Base-by-base conservation (phyloP, 2,329 filamentous ascomycete species). In the Cercospora brassicicola region DNA sequence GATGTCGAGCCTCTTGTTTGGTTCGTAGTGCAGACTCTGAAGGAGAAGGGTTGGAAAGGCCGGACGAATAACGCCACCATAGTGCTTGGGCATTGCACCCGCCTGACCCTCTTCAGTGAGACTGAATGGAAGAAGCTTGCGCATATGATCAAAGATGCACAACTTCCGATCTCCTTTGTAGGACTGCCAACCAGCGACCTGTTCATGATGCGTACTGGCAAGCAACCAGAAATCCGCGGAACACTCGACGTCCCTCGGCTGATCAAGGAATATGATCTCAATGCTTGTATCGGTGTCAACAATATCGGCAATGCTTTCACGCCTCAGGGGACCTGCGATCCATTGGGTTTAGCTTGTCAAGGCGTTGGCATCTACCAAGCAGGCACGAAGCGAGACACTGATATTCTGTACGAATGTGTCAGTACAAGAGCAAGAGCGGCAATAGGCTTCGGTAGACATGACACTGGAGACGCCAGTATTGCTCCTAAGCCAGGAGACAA, bases 301-400 rank as follows among this genome's bases (percentile, higher is more conserved):
- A 92, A 92, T 73, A 86, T 92, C 13, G 90, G 90, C 18, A 92
- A 92, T 75, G 89, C 90, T 0, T 92, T 92, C 73, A 92, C 90
- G 6, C 90, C 90, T 0, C 87, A 89, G 74, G 90, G 90, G 0
- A 87, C 82, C 18, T 88, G 85, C 45, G 90, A 92, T 78, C 90
- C 90, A 0, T 76, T 92, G 59, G 82, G 82, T 48, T 79, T 91
- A 53, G 89, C 89, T 20, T 87, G 84, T 71, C 79, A 89, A 62
- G 87, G 87, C 1, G 87, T 91, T 0, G 89, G 88, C 0, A 75
- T 92, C 3, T 92, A 92, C 74, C 89, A 91, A 69, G 85, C 87
- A 1, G 89, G 89, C 0, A 90, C 87, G 1, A 83, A 83, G 67
- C 75, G 78, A 15, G 88, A 90, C 74, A 85, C 88, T 0, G 82